phyloP scores from a whole-genome alignment of 306 rosid genomes.

The Quercus variabilis region DNA sequence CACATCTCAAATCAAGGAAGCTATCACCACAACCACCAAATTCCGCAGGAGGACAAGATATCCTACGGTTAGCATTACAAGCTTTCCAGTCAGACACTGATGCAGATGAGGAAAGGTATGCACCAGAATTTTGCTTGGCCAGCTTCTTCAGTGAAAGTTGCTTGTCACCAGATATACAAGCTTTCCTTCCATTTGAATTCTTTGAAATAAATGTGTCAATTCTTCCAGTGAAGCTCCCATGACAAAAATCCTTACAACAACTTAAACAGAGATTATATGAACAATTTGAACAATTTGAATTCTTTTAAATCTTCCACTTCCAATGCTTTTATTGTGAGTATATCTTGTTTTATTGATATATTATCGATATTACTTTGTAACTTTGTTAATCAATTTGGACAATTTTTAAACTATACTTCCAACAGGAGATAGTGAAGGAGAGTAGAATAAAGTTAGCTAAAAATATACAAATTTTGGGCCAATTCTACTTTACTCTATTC shows the following conservation, averaged over 20 bases:
- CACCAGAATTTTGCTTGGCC: slow-evolving; percentile 18
- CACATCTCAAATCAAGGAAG: slow-evolving; percentile 75
- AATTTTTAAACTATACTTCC: too few relatives aligned
- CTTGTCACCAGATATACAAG: slow-evolving; percentile 29
- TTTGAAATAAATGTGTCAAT: slow-evolving; percentile 25
- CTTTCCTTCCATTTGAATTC: slow-evolving; percentile 36
- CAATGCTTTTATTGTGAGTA: too few relatives aligned
- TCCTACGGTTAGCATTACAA: slow-evolving; percentile 34
- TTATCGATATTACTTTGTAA: too few relatives aligned
- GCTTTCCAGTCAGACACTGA: slow-evolving; percentile 38
- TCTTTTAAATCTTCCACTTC: too few relatives aligned
- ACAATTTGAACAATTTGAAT: slow-evolving; percentile 88
- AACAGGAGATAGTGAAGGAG: too few relatives aligned
- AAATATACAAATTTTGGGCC: too few relatives aligned
- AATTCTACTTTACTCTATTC: too few relatives aligned
- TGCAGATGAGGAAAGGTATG: slow-evolving; percentile 31
- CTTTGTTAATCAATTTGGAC: too few relatives aligned
- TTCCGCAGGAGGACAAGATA: slow-evolving; percentile 62
- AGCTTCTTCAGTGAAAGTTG: slow-evolving; percentile 35
- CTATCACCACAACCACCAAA: slow-evolving; percentile 71
- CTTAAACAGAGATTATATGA: slow-evolving; percentile 79
- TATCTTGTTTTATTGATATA: too few relatives aligned
- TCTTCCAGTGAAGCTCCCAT: slow-evolving; percentile 36
- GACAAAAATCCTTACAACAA: slow-evolving; percentile 59
- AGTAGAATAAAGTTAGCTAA: too few relatives aligned